Evolutionary conservation across 2,329 filamentous ascomycete genomes (phyloP), one percentile per base, ranked within the genome.

Genomic region (Venturia nashicola): DNA sequence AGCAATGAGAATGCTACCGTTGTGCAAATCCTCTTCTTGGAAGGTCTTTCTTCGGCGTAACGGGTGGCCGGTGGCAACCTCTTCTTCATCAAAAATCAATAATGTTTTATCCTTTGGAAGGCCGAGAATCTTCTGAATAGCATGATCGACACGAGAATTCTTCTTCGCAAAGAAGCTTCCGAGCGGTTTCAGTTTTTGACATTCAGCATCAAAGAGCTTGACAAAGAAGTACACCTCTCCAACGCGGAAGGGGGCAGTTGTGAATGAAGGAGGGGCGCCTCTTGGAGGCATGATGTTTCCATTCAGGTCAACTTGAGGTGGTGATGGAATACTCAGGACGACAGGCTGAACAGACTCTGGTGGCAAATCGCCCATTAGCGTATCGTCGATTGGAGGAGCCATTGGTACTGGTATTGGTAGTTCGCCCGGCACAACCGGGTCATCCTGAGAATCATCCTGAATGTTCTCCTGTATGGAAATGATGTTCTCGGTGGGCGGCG

Each of bases 61-160:
- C 20, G 68, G 61, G 36, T 70, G 71, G 3, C 69, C 69, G 3
- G 66, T 70, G 3, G 67, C 67, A 36, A 62, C 32, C 73, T 75
- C 36, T 34, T 82, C 78, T 16, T 78, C 74, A 65, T 84, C 80
- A 67, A 80, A 83, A 6, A 80, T 68, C 65, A 84, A 80, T 55
- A 84, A 71, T 66, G 72, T 72, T 42, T 60, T 32, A 61, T 75
- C 71, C 16, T 68, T 61, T 12, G 71, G 68, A 8, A 73, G 62
- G 2, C 68, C 68, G 5, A 76, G 69, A 9, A 72, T 62, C 20
- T 69, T 68, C 6, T 69, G 65, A 6, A 76, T 65, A 2, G 71
- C 73, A 40, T 69, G 68, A 44, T 76, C 74, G 8, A 76, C 69
- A 55, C 72, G 70, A 16, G 70, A 71, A 20, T 69, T 70, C 59